Base-by-base conservation (phyloP, 495 filamentous ascomycete genomes). In the Lophium mytilinum region DNA sequence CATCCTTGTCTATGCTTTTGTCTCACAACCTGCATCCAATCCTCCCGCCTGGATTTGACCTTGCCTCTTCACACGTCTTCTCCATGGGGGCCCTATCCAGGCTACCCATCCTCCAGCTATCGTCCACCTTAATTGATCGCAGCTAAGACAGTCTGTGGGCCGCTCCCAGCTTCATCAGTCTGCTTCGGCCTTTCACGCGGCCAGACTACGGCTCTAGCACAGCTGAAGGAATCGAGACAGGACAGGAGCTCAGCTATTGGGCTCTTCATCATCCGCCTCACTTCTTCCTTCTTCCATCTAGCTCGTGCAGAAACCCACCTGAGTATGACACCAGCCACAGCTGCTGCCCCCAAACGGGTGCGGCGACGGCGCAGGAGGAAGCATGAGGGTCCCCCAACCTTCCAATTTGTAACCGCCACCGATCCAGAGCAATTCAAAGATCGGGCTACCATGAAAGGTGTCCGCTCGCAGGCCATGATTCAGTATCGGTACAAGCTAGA, bases 391-490 rank as follows among this genome's bases (percentile, higher is more conserved):
- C 41, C 14, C 43, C 43, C 43, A 21, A n/a, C 43, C 10, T 35
- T 64, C 30, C 62, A 64, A 43, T 64, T 64, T 37, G 48, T 64
- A 12, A 64, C 53, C 5, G 62, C 62, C 12, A 64, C 62, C 36
- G 57, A 64, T 36, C 62, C 57, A 4, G 56, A 53, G 34, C 57
- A 64, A 43, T 64, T 64, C 50, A 64, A 61, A 40, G 62, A 60
- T 39, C 57, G 57, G 34, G 34, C 11, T 4, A 56, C 51, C 1
- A 64, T 61, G 37, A 37, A 54, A 18, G 57, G 53, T 43, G 57
- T 64, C 47, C 62, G 62, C 10, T 64, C 62, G 40, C 62, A 64
- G 50, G 62, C 57, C 50, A 64, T 64, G 62, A 54, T 60, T 30
- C 57, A 64, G 39, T 61, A 61, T 50, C 48, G 62, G 8, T 64